Conservation (phyloP, 164 flowering plant genomes). For the Vitis amurensis region DNA sequence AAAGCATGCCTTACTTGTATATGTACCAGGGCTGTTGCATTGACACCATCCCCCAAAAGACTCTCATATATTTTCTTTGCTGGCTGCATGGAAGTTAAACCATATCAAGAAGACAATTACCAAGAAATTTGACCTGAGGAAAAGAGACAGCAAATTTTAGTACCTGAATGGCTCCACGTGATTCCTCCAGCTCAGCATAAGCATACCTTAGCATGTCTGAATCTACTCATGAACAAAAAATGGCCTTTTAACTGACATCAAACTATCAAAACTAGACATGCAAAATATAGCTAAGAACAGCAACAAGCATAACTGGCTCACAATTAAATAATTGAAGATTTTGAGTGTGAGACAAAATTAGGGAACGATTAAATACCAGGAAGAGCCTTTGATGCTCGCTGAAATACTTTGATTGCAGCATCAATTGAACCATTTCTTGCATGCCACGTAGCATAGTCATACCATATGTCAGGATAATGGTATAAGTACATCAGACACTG, state of each 20-base stretch:
- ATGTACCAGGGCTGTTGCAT: conserved; percentile 74
- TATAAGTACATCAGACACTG: conserved; percentile 97
- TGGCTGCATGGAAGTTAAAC: conserved; percentile 54
- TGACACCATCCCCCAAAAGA: conserved; percentile 64
- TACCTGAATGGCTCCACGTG: conserved; percentile 92
- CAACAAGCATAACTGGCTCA: not conserved
- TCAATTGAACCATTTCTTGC: conserved; percentile 80
- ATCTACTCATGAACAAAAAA: conserved; percentile 37
- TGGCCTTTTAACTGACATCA: not conserved
- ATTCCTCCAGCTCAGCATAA: conserved; percentile 93
- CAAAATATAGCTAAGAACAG: not conserved
- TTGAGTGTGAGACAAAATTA: not conserved
- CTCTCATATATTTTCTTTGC: conserved; percentile 89
- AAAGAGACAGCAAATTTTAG: not conserved
- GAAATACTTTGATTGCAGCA: conserved; percentile 86
- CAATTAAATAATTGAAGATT: not conserved
- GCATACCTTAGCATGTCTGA: conserved; percentile 89
- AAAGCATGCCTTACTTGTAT: conserved; percentile 62
- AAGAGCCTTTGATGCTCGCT: conserved; percentile 90
- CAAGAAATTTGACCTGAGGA: conserved; percentile 1
- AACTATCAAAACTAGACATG: not conserved
- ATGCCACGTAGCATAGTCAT: conserved; percentile 96
- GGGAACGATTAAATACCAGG: conserved; percentile 57
- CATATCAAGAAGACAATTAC: not conserved
- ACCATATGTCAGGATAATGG: conserved; percentile 98